Evolutionary conservation across 2,329 filamentous ascomycete genomes (phyloP).

Genomic region (Xylaria sp.): DNA sequence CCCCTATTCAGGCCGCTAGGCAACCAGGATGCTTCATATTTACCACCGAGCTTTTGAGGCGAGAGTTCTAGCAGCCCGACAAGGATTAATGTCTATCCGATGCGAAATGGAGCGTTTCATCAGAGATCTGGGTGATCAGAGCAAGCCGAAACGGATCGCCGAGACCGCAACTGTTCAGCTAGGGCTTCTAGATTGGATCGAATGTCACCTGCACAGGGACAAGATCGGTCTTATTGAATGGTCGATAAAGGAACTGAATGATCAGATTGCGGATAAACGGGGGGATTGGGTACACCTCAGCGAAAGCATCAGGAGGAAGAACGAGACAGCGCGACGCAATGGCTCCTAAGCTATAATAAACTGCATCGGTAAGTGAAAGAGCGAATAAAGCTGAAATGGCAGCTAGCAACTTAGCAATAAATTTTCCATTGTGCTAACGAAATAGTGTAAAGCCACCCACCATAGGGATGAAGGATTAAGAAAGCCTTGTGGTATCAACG

Average conservation of each 20-base stretch:
- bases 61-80: not conserved
- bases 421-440: not conserved
- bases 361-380: not conserved
- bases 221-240: conserved; percentile 5
- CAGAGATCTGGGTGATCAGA: not conserved
- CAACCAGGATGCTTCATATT: too few species aligned
- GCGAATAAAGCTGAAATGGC: not conserved
- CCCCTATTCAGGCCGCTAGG: not conserved
- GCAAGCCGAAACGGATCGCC: not conserved
- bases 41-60: too few species aligned
- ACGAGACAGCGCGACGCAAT: not conserved
- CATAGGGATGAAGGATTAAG: not conserved
- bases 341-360: not conserved
- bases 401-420: not conserved
- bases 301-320: not conserved
- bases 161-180: not conserved
- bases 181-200: conserved; percentile 5
- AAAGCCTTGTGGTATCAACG: not conserved
- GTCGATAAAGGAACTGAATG: not conserved
- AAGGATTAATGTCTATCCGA: not conserved
- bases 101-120: conserved; percentile 4
- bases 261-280: conserved; percentile 2
- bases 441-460: not conserved
- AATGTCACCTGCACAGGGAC: not conserved
- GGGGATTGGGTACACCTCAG: not conserved